A percentile compares a stretch with the other conserved stretches of the same genome.
phyloP scores from a whole-genome alignment of 345 rosid genomes.

The Pugionium cornutum region DNA sequence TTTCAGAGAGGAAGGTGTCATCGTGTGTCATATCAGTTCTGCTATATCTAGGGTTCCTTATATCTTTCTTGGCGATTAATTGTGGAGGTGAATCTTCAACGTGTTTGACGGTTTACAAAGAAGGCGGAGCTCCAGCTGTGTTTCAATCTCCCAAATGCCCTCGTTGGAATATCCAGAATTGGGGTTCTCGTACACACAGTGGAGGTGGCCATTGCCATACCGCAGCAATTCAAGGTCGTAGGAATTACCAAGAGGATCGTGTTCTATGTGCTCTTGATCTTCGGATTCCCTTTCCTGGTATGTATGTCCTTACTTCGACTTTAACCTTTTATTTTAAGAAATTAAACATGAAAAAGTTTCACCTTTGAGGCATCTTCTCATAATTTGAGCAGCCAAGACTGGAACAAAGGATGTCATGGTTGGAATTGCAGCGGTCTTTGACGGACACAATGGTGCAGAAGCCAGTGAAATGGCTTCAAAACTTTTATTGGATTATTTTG shows the following conservation, averaged over 20 bases:
- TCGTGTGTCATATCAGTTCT: slow-evolving; percentile 3
- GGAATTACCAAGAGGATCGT: slow-evolving; percentile 81
- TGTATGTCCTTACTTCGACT: too few relatives aligned
- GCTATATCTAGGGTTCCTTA: slow-evolving; percentile 4
- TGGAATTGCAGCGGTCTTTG: slow-evolving; percentile 85
- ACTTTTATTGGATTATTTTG: slow-evolving; percentile 81
- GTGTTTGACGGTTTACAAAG: slow-evolving; percentile 73
- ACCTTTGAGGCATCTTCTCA: background rate
- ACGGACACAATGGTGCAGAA: slow-evolving; percentile 96
- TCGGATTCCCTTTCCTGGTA: slow-evolving; percentile 81
- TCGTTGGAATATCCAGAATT: slow-evolving; percentile 66
- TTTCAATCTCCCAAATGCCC: slow-evolving; percentile 87
- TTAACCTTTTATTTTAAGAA: too few relatives aligned
- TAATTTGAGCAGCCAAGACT: slow-evolving; percentile 11
- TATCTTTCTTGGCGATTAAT: background rate
- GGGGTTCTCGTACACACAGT: slow-evolving; percentile 42
- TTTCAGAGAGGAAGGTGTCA: slow-evolving; percentile 23
- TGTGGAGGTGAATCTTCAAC: slow-evolving; percentile 67
- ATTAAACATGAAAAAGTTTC: too few relatives aligned
- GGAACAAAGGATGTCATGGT: slow-evolving; percentile 69
- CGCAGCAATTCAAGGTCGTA: slow-evolving; percentile 69
- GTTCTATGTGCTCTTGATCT: slow-evolving; percentile 73
- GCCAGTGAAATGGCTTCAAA: slow-evolving; percentile 97
- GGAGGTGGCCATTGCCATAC: slow-evolving; percentile 53
- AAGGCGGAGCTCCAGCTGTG: slow-evolving; percentile 94